Base-by-base conservation (phyloP, 139 green algal genomes). In the Gonium pectorale region DNA sequence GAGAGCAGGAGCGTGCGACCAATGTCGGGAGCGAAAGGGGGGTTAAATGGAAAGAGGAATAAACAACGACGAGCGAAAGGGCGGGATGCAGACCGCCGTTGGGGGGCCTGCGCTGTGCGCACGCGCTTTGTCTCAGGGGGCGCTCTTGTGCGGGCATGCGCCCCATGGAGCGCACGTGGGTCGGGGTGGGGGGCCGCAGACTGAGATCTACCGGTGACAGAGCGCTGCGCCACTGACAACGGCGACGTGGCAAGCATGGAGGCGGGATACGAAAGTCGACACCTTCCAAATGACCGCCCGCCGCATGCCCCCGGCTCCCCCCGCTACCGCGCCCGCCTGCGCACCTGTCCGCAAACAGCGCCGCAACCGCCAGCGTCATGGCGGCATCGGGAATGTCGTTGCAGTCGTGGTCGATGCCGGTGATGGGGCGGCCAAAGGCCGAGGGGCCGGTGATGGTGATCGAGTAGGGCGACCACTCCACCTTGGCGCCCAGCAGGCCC, bases 321-420 rank as follows among this genome's bases (percentile, higher is more conserved):
- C 7, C 66, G 19, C 41, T 2, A 19, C 27, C 41, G 3, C 63
- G 27, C 41, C 11, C 35, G 44, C 38, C 35, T 13, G 37, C 83
- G 49, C 78, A 88, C 90, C 94, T 95, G 49, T 98, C 87, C 0
- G 97, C 97, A 90, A 98, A 98, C 24, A 99, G 92, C 5, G 97
- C 97, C 4, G 94, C 96, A 15, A 99, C 97, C 21, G 97, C 97
- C 51, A 98, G 86, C 26, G 97, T 99, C 97, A 99, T 99, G 37
- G 98, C 98, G 29, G 98, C 98, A 86, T 99, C 98, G 3, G 98
- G 98, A 80, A 99, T 99, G 89, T 98, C 96, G 90, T 98, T 98
- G 93, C 97, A 99, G 92, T 99, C 94, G 73, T 98, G 94, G 92
- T 99, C 97, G 27, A 99, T 93, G 31, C 90, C 96, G 56, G 95